These are phyloP conservation scores for Madurella mycetomatis DNA, from an alignment of 2,329 filamentous ascomycete species.

Conservation along the genomic window DNA sequence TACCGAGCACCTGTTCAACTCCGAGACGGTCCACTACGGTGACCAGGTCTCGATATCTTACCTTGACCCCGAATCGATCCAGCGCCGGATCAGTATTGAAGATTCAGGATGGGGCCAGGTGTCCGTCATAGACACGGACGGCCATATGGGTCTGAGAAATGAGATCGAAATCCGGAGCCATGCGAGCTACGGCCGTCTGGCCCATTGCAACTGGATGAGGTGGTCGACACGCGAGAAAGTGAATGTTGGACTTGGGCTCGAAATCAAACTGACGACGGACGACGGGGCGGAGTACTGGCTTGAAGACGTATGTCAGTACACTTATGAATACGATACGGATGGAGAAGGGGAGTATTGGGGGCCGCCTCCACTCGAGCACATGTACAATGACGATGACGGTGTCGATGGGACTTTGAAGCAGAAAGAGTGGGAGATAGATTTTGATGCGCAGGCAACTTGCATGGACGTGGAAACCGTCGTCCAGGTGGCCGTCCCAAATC, in stretches of 20 bases:
- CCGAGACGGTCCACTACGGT: not conserved
- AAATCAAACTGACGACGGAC: not conserved
- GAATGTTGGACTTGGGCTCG: not conserved
- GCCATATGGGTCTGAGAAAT: not conserved
- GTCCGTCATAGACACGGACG: not conserved
- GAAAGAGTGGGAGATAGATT: not conserved
- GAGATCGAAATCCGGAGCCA: not conserved
- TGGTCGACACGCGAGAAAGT: not conserved
- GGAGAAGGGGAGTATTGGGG: not conserved
- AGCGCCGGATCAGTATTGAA: slow-evolving; percentile 3
- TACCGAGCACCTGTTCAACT: not conserved
- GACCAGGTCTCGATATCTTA: not conserved
- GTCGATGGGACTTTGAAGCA: not conserved
- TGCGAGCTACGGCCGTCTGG: not conserved
- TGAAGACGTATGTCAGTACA: not conserved
- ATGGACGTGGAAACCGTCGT: not conserved
- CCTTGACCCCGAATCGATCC: not conserved
- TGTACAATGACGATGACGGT: not conserved
- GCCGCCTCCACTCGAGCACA: not conserved
- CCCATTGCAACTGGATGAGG: not conserved
- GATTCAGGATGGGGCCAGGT: not conserved
- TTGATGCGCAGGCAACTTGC: not conserved
- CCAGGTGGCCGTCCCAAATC: not conserved
- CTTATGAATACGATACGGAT: not conserved
- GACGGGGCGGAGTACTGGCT: slow-evolving; percentile 5